Evolutionary conservation across 2,329 filamentous ascomycete genomes (phyloP), one percentile per base, ranked within the genome.

Genomic region (Microsporum canis): DNA sequence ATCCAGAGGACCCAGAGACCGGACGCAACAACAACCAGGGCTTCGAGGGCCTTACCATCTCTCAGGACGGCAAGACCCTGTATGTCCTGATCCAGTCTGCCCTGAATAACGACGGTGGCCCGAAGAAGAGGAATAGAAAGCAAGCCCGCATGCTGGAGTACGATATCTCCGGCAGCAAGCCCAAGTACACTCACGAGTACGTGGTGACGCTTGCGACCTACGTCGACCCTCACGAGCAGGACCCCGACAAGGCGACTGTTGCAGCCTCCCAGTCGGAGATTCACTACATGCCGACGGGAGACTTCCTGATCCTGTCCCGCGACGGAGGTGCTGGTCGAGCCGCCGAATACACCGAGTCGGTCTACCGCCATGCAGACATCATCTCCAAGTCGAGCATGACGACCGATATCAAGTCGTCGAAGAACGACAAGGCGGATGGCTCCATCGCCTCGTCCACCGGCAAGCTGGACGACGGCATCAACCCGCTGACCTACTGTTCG

Each of bases 21-120:
- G 87, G 87, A 10, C 81, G 87, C 23, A 77, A 80, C 60, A 89
- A 90, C 71, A 90, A 90, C 71, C 86, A 88, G 69, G 87, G 87
- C n/a, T 82, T 89, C 57, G 87, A 90, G 71, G 86, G 84, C 0
- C 72, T 90, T 57, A 86, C 84, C 0, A 72, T 81, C n/a, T 83
- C 81, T 2, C 76, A 79, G 0, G 82, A 87, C 65, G 84, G 85
- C 7, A 83, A 82, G 63, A 82, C 77, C 1, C 75, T 89, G 8
- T 89, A 83, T 68, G 80, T 81, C 1, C 77, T 89, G 61, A 75
- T 88, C 27, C 87, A 91, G 69, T 84, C 82, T 1, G 85, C 86
- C 0, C 74, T 83, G 3, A 79, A 81, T 62, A 83, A 87, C 67
- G 82, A 86, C 64, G 84, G 85, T 51, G 83, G 82, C 7, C 72